phyloP scores from a whole-genome alignment of 176 grass and related monocot genomes.

The Oryza meyeriana region DNA sequence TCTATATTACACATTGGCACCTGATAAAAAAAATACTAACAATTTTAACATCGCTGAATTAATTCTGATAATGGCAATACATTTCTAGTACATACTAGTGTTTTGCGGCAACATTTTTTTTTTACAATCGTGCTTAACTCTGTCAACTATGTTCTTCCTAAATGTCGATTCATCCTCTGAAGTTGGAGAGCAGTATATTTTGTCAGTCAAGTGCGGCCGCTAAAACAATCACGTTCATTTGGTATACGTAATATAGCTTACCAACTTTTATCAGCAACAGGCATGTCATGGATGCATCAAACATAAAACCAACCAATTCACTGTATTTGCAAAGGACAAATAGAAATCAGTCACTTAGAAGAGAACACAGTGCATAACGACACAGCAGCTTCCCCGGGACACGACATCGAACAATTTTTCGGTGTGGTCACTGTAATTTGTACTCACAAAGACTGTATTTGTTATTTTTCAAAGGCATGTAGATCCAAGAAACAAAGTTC shows the following conservation, averaged over 20 bases:
- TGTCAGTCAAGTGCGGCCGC: neutral
- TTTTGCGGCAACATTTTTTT: too few relatives aligned
- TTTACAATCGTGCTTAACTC: neutral
- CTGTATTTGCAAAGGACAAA: neutral
- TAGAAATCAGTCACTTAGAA: neutral
- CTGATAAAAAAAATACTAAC: neutral
- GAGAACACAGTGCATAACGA: neutral
- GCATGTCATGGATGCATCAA: neutral
- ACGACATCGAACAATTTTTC: neutral
- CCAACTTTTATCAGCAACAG: conserved; percentile 14
- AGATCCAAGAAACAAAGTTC: neutral
- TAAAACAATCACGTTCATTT: neutral
- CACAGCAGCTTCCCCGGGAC: neutral
- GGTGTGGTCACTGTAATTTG: neutral
- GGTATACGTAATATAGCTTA: neutral
- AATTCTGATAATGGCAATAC: neutral
- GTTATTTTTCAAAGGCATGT: too few relatives aligned
- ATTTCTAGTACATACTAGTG: too few relatives aligned
- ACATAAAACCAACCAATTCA: neutral
- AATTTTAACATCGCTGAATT: neutral
- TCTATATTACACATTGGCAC: neutral
- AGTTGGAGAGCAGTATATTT: neutral
- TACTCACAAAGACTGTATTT: neutral
- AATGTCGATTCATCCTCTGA: neutral
- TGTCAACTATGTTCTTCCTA: neutral